Percentiles rank a stretch among this genome's conserved stretches.
phyloP scores from a whole-genome alignment of 1,284 basidiomycete genomes.

The Ceratobasidium sp. region DNA sequence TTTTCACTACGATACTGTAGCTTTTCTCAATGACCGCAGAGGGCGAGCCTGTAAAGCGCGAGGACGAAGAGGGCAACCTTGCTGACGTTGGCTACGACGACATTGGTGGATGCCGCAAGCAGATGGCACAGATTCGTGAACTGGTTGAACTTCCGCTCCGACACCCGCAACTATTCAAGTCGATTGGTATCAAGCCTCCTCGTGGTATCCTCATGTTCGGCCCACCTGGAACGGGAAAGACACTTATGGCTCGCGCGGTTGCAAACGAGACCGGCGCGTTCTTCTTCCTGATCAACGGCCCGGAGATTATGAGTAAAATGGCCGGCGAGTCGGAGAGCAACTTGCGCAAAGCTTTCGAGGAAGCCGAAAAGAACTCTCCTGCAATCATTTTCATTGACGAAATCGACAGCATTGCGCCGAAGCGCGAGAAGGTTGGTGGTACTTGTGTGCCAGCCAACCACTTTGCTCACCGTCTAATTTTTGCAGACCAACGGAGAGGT shows the following conservation, averaged over 20 bases:
- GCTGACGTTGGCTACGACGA: slow-evolving; percentile 99
- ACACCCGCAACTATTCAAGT: slow-evolving; percentile 99
- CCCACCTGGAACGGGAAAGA: slow-evolving; percentile 97
- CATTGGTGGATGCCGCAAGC: slow-evolving; percentile 98
- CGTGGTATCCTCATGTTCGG: slow-evolving; percentile 97
- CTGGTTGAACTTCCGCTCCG: slow-evolving; percentile 97
- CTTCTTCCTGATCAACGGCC: slow-evolving; percentile 99
- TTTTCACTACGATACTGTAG: neutral
- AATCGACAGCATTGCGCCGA: slow-evolving; percentile 98
- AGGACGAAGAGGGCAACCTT: slow-evolving; percentile 97
- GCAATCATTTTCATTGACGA: slow-evolving; percentile 99
- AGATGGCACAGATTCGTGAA: slow-evolving; percentile 99
- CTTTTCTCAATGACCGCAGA: slow-evolving; percentile 62
- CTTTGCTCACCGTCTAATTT: too few species aligned
- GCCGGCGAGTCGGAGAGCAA: slow-evolving; percentile 97
- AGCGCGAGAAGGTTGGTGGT: slow-evolving; percentile 93
- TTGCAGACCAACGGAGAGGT: slow-evolving; percentile 96
- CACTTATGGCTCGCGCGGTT: slow-evolving; percentile 98
- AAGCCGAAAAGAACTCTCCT: slow-evolving; percentile 96
- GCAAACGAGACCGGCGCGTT: slow-evolving; percentile 99
- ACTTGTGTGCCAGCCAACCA: too few species aligned
- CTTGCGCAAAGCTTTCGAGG: slow-evolving; percentile 98
- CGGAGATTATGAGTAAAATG: slow-evolving; percentile 99
- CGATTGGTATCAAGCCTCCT: slow-evolving; percentile 99
- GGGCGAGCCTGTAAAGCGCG: slow-evolving; percentile 98